These are phyloP conservation scores for Beauveria caledonica DNA, from an alignment of 2,329 filamentous ascomycete species.

Conservation along the genomic window DNA sequence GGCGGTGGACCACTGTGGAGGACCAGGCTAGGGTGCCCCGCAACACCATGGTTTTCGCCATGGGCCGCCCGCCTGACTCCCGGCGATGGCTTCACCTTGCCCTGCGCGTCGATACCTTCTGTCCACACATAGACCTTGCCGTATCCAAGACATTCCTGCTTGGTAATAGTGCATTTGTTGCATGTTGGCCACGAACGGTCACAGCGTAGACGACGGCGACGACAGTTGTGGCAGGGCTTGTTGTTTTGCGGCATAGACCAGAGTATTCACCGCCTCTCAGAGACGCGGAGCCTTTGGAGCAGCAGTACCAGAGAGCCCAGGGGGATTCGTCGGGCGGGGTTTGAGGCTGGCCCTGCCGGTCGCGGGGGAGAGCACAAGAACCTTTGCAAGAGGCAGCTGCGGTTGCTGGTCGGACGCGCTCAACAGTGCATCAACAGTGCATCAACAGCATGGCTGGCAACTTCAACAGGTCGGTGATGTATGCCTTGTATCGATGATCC, in stretches of 20 bases:
- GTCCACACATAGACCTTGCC: conserved; percentile 54
- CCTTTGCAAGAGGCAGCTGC: background rate
- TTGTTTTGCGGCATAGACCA: conserved; percentile 24
- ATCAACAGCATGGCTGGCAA: conserved; percentile 5
- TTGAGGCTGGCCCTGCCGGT: background rate
- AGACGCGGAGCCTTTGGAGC: background rate
- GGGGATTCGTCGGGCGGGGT: background rate
- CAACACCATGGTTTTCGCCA: conserved; percentile 16
- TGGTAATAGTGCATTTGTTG: conserved; percentile 48
- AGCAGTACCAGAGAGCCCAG: background rate
- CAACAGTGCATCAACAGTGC: conserved; percentile 10
- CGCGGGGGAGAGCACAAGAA: background rate
- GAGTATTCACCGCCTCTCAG: background rate
- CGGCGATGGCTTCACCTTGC: conserved; percentile 32
- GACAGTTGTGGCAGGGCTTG: conserved; percentile 54
- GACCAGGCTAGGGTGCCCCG: conserved; percentile 9
- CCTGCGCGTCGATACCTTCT: conserved; percentile 40
- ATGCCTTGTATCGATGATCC: background rate
- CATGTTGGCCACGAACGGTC: conserved; percentile 52
- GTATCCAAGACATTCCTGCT: conserved; percentile 54
- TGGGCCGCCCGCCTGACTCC: conserved; percentile 15
- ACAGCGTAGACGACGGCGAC: conserved; percentile 51
- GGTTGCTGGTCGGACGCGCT: conserved; percentile 4
- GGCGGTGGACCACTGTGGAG: conserved; percentile 7
- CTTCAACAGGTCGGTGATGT: background rate